Percentiles rank a stretch among this genome's conserved stretches.
Conservation (phyloP, 2,329 filamentous ascomycete species). For the Trichocomaceae sp. region DNA sequence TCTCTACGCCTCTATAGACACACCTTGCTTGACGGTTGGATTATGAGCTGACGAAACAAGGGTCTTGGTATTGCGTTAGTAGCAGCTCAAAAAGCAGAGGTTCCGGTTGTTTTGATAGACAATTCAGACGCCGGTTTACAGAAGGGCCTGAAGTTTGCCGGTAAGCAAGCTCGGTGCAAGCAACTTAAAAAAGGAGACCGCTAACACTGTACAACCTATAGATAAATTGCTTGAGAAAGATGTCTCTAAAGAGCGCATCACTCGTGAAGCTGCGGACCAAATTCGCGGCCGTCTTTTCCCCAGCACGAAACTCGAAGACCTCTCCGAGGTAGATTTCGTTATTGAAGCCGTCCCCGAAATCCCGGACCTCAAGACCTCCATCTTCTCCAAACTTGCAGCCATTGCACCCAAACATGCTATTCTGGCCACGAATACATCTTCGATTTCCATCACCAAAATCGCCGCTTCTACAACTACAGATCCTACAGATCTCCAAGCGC, state of each 20-base stretch:
- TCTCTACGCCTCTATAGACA: background rate
- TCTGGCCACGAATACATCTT: constrained; percentile 96
- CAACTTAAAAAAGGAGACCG: background rate
- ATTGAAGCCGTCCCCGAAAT: constrained; percentile 98
- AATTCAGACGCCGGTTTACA: constrained; percentile 75
- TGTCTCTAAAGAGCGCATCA: constrained; percentile 78
- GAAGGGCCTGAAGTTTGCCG: constrained; percentile 84
- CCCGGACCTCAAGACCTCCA: constrained; percentile 74
- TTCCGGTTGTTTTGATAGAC: constrained; percentile 83
- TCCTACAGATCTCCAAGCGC: constrained; percentile 70
- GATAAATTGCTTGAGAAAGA: constrained; percentile 93
- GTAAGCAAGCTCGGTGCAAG: constrained; percentile 42
- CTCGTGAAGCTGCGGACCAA: constrained; percentile 69
- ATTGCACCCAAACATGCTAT: constrained; percentile 80
- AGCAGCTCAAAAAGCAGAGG: constrained; percentile 72
- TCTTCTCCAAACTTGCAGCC: constrained; percentile 75
- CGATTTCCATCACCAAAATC: constrained; percentile 94
- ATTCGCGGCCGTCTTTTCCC: constrained; percentile 63
- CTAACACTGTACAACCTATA: constrained; percentile 26
- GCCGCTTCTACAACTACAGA: constrained; percentile 76
- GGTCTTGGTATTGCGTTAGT: constrained; percentile 94
- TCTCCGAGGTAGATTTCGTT: constrained; percentile 85
- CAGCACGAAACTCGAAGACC: constrained; percentile 66
- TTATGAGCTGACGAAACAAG: constrained; percentile 43
- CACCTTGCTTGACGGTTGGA: background rate